Base-by-base conservation (phyloP, 1,284 basidiomycete genomes). In the Microbotryum saponariae region DNA sequence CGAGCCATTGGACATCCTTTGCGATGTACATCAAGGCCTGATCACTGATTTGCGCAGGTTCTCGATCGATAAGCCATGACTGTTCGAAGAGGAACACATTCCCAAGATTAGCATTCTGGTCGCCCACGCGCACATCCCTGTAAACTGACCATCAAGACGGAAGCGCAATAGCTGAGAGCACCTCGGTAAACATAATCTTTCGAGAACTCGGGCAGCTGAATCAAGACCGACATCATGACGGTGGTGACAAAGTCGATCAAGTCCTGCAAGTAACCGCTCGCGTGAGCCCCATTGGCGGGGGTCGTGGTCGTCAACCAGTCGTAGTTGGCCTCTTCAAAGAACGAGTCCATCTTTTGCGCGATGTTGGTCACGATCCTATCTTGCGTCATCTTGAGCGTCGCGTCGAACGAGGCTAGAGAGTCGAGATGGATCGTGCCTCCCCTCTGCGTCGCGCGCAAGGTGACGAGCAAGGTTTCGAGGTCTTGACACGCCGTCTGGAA, bases 241-340 rank as follows among this genome's bases (percentile, higher is more conserved):
- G 93, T 96, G 47, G 88, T 91, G 51, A 98, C 80, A 89, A 94
- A 99, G 71, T 92, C 92, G 73, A 96, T 83, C 73, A 97, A 83
- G 75, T 97, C 96, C 73, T 91, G 88, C 9, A 98, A 81, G 76
- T 97, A 97, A 79, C 86, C 85, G 80, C 91, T 94, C 51, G 91
- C 89, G 50, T 83, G 83, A 62, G 82, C 80, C 71, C 88, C 85
- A 20, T 51, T 44, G n/a, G 27, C 58, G 56, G 64, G 67, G 2
- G 72, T 72, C 27, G 65, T n/a, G 6, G 47, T 54, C 12, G 71
- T 67, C 55, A 85, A 87, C 91, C 91, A 97, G 71, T 96, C 86
- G 75, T 97, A 97, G 75, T 96, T 90, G 1, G 91, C 87, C 50
- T 97, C 79, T 62, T 90, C 94, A 67, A 97, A 91, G 78, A 97